Conservation (phyloP, 441 rosid genomes). For the Hypseocharis bilobata region DNA sequence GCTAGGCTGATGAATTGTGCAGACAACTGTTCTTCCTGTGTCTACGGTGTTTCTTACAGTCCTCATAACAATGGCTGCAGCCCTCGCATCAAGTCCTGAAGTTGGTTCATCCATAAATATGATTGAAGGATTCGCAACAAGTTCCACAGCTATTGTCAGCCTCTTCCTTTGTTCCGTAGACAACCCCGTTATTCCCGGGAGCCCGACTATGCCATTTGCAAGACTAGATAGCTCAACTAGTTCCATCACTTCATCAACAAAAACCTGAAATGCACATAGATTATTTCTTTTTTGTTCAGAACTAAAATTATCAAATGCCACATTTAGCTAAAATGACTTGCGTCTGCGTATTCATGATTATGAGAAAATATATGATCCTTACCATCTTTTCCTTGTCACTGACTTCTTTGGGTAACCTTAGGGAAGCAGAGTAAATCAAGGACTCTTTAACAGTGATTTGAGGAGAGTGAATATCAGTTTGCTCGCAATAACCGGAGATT, state of each 20-base stretch:
- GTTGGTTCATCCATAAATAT: slow-evolving; percentile 83
- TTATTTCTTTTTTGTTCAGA: too few relatives aligned
- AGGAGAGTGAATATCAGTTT: slow-evolving; percentile 76
- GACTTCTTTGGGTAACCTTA: slow-evolving; percentile 66
- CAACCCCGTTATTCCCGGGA: slow-evolving; percentile 57
- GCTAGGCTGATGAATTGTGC: slow-evolving; percentile 24
- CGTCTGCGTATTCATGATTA: too few relatives aligned
- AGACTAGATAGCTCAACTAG: slow-evolving; percentile 49
- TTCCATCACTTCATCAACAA: slow-evolving; percentile 65
- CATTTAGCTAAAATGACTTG: too few relatives aligned
- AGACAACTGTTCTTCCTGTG: slow-evolving; percentile 59
- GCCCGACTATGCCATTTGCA: slow-evolving; percentile 53
- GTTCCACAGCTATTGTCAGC: slow-evolving; percentile 64
- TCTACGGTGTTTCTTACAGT: slow-evolving; percentile 35
- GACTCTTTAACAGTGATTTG: slow-evolving; percentile 85
- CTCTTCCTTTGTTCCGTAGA: slow-evolving; percentile 70
- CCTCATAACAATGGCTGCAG: slow-evolving; percentile 76
- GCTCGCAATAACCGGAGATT: slow-evolving; percentile 91
- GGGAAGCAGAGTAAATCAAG: slow-evolving; percentile 76
- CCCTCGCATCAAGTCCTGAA: slow-evolving; percentile 71
- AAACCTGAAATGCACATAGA: slow-evolving; percentile 47
- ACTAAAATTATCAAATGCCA: too few relatives aligned
- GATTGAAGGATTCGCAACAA: slow-evolving; percentile 65
- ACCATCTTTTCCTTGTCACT: slow-evolving; percentile 64
- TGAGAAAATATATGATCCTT: not conserved